Base-by-base conservation (phyloP, 2,329 filamentous ascomycete genomes). In the Neoascochyta sp. region DNA sequence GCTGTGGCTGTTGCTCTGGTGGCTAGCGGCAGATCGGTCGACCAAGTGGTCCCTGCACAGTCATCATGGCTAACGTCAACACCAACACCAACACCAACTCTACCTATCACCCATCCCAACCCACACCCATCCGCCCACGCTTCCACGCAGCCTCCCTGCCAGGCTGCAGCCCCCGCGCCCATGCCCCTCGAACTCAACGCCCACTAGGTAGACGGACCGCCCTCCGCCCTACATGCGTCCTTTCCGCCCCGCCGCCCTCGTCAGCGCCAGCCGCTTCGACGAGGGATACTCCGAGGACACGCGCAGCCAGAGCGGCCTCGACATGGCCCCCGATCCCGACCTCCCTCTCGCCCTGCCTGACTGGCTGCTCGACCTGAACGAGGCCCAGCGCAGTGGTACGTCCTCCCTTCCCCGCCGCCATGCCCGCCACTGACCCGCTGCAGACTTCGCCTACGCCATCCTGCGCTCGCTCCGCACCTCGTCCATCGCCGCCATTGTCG, bases 241-340 rank as follows among this genome's bases (percentile, higher is more conserved):
- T 17, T 60, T 62, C 47, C 53, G 57, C 20, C 52, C 59, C 25
- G 45, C 52, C 7, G 55, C 57, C 29, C 45, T 55, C n/a, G 63
- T 62, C 54, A 59, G 52, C 34, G 42, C 54, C 27, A 64, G 51
- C 43, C 47, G 54, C 27, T 75, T 87, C 36, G 86, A 93, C 66
- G 87, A 93, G 66, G 87, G 87, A 52, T 93, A 92, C 61, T 89
- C 86, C 5, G 86, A 92, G 59, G 85, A 89, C 27, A 76, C 73
- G 3, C 63, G 69, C 39, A 78, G 68, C 43, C 65, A 68, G 43
- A 60, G 54, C 34, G 67, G 60, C 19, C 62, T 60, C 43, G 67
- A 70, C 27, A 52, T 57, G 46, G 62, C 66, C 40, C 41, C 52
- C 34, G 52, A 59, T 13, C 42, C 52, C 9, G 50, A 53, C 27